Evolutionary conservation across 2,329 filamentous ascomycete genomes (phyloP), one percentile per base, ranked within the genome.

Genomic region (Aspergillus bombycis): DNA sequence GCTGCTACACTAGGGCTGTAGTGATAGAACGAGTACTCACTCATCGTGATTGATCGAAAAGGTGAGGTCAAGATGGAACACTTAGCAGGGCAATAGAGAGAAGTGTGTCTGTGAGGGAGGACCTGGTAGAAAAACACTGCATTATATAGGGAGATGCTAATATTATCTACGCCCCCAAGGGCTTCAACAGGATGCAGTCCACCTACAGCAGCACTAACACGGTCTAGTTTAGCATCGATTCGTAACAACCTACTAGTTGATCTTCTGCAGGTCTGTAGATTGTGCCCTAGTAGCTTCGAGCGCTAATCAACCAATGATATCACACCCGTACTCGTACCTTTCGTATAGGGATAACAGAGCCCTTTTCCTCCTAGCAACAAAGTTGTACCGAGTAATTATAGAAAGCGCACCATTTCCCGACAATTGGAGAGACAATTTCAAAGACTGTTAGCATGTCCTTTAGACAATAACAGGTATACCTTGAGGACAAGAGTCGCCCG

Each of bases 1-100:
- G 46, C 61, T 21, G 57, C 7, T 16, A 23, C 55, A 55, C 59
- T 72, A 75, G 1, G 78, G 79, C 21, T 32, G 46, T 53, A 60
- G 23, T 41, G 19, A 30, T 60, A 60, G 36, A 53, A 43, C 16
- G 26, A 2, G 23, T 30, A 57, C n/a, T 26, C 45, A 26, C 19
- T 26, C 45, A 48, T 48, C 5, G 45, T 48, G 21, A 26, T 26
- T 12, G 45, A 34, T 16, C 12, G 4, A 10, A 11, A 48, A 26
- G 2, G 2, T 48, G n/a, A 34, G 32, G 45, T 2, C 45, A 48
- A 5, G 21, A 26, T 26, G 38, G 16, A 43, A 26, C 45, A 26
- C 21, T 19, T 28, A 26, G 11, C 45, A 48, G 23, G 45, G 19
- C 38, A 43, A 34, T 43, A 48, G 21, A 21, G 45, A 4, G 21